Evolutionary conservation across 495 filamentous ascomycete genomes (phyloP).

Genomic region (Penicillium pancosmium): DNA sequence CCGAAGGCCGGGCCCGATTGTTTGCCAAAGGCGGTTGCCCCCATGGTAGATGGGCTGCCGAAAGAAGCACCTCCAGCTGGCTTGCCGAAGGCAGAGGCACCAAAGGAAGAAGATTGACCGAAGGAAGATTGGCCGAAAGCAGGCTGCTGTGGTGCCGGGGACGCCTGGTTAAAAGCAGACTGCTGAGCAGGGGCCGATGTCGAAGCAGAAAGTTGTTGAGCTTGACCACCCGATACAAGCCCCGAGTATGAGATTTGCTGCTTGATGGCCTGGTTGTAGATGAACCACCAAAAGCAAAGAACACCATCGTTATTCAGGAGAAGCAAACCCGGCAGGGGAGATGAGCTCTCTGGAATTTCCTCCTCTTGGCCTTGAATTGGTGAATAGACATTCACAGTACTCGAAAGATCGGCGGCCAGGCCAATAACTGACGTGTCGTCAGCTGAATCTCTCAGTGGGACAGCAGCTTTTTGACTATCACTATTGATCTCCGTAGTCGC

Average conservation of each 20-base stretch:
- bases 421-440: conserved; percentile 82
- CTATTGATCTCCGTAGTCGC: conserved; percentile 71
- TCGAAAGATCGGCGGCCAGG: conserved; percentile 77
- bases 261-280: conserved; percentile 85
- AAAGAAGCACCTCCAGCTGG: conserved; percentile 35
- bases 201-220: conserved; percentile 17
- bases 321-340: conserved; percentile 84
- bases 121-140: conserved; percentile 47
- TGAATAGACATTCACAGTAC: conserved; percentile 72
- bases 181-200: conserved; percentile 25
- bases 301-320: conserved; percentile 89
- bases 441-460: conserved; percentile 73
- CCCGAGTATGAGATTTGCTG: conserved; percentile 71
- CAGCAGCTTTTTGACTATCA: conserved; percentile 74
- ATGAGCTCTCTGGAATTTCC: conserved; percentile 71
- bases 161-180: conserved; percentile 44
- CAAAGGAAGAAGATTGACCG: conserved; percentile 41
- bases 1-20: conserved; percentile 27
- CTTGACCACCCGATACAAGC: conserved; percentile 51
- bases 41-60: conserved; percentile 41
- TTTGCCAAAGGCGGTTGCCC: conserved; percentile 42
- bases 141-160: conserved; percentile 33
- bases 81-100: conserved; percentile 34
- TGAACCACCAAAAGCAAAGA: conserved; percentile 83
- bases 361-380: conserved; percentile 81